Percentiles rank a stretch among this genome's conserved stretches.
Evolutionary conservation across 179 eudicot species (phyloP).

Genomic region (Beta corolliflora): DNA sequence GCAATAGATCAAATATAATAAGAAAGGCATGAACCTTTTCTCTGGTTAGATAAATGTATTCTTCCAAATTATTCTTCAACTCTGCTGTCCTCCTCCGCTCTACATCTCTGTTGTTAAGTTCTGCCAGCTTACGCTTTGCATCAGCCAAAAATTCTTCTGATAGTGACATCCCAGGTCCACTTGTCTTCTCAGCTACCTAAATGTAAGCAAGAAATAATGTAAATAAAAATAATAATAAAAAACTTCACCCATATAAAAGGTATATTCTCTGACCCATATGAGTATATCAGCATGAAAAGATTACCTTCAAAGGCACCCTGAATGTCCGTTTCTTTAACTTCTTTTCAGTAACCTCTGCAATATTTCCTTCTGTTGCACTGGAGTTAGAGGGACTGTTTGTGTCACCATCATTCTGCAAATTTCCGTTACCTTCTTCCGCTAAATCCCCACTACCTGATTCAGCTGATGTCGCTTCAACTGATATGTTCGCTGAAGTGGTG

Average conservation of each 20-base stretch:
- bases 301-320: slow-evolving; percentile 88
- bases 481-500: slow-evolving; percentile 53
- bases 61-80: slow-evolving; percentile 84
- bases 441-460: slow-evolving; percentile 50
- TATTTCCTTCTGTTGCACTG: slow-evolving; percentile 44
- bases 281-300: neutral
- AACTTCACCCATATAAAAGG: neutral
- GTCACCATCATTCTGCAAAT: slow-evolving; percentile 42
- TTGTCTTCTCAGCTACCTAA: slow-evolving; percentile 78
- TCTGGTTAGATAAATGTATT: slow-evolving; percentile 78
- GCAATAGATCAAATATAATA: slow-evolving; percentile 4
- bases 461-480: slow-evolving; percentile 40
- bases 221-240: neutral
- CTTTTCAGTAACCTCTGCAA: slow-evolving; percentile 60
- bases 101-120: slow-evolving; percentile 78
- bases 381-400: slow-evolving; percentile 39
- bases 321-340: slow-evolving; percentile 88
- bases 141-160: slow-evolving; percentile 65
- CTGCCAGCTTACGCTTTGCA: slow-evolving; percentile 65
- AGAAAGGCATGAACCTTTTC: slow-evolving; percentile 62
- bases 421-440: slow-evolving; percentile 52
- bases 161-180: slow-evolving; percentile 64
- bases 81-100: slow-evolving; percentile 92
- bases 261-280: neutral
- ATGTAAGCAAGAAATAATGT: slow-evolving; percentile 22